Evolutionary conservation across 1,284 basidiomycete genomes (phyloP), one percentile per base, ranked within the genome.

Genomic region (Athelia psychrophila): DNA sequence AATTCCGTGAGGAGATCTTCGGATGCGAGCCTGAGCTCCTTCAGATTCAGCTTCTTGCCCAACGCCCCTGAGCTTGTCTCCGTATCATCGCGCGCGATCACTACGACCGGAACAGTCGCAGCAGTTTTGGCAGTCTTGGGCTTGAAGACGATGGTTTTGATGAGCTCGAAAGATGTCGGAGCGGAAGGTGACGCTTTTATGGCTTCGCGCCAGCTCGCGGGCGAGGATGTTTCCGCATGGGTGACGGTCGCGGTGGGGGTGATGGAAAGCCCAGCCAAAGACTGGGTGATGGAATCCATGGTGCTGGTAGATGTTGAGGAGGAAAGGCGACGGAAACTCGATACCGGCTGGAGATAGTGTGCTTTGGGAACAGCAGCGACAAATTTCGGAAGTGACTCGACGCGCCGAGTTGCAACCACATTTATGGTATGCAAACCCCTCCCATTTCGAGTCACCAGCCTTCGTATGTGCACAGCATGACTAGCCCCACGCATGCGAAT

Each of bases 71-170:
- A 88, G 64, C 75, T 83, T 18, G 90, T 91, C 64, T 95, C 89
- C 16, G 92, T 92, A 38, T 82, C 77, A 62, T 96, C 93, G 61
- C 84, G 78, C 8, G 93, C 91, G 64, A 98, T 81, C 54, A 96
- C 86, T 49, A 98, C 81, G 50, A 97, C 84, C 6, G 94, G 95
- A 51, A 92, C 81, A 1, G 93, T 85, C 23, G 82, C 84, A 5
- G 91, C 93, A 0, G 82, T 81, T 72, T 97, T 97, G 47, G 94
- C 89, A 1, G 93, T 93, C 71, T 93, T 93, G 33, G 92, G 91
- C 65, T 94, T 94, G 81, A 90, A 93, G 50, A 93, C 88, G 59
- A 94, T 81, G 32, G 86, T 90, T 71, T 94, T 93, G 66, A 88
- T 78, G 58, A 90, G 75, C 64, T 89, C 80, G 64, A 87, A 90